Conservation (phyloP, 352 stramenopile species). For the Pythium dissotocum region DNA sequence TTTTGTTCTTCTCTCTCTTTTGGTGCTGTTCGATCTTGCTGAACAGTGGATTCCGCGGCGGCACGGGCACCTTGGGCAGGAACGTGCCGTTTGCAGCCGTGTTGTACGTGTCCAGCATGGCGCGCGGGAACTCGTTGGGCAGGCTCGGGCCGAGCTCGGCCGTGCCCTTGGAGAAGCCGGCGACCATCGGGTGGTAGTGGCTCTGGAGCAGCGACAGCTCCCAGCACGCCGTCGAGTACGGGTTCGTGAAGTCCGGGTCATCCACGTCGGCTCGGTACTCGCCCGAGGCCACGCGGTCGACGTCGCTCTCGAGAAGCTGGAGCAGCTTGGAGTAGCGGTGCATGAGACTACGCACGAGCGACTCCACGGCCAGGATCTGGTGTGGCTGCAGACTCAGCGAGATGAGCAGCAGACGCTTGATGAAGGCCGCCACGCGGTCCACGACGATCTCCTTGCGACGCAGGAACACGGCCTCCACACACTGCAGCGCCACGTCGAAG, state of each 20-base stretch:
- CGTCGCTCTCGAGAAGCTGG: conserved; percentile 95
- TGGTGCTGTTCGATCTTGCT: conserved; percentile 56
- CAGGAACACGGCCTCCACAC: conserved; percentile 92
- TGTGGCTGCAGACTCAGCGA: conserved; percentile 84
- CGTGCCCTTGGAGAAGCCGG: conserved; percentile 63
- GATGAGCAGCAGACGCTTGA: conserved; percentile 92
- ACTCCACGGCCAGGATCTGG: conserved; percentile 85
- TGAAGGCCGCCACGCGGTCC: conserved; percentile 93
- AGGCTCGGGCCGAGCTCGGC: conserved; percentile 57
- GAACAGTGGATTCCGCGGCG: conserved; percentile 67
- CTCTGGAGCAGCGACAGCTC: conserved; percentile 89
- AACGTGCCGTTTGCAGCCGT: conserved; percentile 43
- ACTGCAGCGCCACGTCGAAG: conserved; percentile 83
- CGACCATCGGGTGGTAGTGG: conserved; percentile 85
- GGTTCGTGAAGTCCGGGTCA: conserved; percentile 95
- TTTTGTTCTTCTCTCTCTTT: conserved; percentile 58
- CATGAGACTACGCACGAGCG: conserved; percentile 87
- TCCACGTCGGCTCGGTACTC: conserved; percentile 91
- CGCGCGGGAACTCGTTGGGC: conserved; percentile 64
- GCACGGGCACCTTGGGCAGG: conserved; percentile 59
- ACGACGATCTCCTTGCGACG: conserved; percentile 94
- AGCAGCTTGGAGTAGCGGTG: conserved; percentile 93
- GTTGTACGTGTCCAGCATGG: conserved; percentile 69
- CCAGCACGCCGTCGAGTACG: conserved; percentile 93
- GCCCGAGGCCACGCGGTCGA: conserved; percentile 93